A percentile compares a stretch with the other conserved stretches of the same genome.
Evolutionary conservation across 2,329 filamentous ascomycete genomes (phyloP).

Genomic region (Arthrobotrys sinensis): DNA sequence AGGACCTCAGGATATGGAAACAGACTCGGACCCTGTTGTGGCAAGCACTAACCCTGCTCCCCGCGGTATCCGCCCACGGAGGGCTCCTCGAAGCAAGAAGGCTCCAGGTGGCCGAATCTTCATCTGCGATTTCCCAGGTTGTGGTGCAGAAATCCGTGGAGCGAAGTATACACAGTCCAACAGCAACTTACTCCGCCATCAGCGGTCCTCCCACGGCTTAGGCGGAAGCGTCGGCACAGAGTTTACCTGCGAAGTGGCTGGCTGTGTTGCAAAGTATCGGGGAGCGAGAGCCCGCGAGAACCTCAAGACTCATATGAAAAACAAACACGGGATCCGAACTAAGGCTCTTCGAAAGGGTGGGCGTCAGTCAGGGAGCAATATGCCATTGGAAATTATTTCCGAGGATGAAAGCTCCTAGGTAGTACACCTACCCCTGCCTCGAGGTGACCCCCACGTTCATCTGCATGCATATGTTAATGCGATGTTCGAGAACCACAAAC

Average conservation of each 20-base stretch:
- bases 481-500: not conserved
- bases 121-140: conserved; percentile 54
- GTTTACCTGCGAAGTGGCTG: conserved; percentile 29
- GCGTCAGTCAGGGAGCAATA: conserved; percentile 20
- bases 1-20: conserved; percentile 15
- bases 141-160: conserved; percentile 55
- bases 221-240: conserved; percentile 21
- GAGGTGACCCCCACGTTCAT: not conserved
- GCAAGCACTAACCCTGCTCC: not conserved
- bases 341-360: conserved; percentile 15
- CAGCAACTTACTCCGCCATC: conserved; percentile 55
- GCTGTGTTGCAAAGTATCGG: conserved; percentile 38
- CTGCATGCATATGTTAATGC: not conserved
- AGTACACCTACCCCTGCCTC: not conserved
- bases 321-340: conserved; percentile 39
- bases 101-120: conserved; percentile 45
- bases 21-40: conserved; percentile 16
- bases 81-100: conserved; percentile 30
- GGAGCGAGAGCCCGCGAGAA: conserved; percentile 54
- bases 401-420: conserved; percentile 21
- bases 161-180: conserved; percentile 56
- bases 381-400: conserved; percentile 27
- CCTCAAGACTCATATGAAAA: conserved; percentile 55
- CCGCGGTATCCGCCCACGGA: conserved; percentile 30
- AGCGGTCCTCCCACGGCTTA: conserved; percentile 46